Evolutionary conservation across 495 filamentous ascomycete genomes (phyloP).

Genomic region (Hypomontagnella submonticulosa): DNA sequence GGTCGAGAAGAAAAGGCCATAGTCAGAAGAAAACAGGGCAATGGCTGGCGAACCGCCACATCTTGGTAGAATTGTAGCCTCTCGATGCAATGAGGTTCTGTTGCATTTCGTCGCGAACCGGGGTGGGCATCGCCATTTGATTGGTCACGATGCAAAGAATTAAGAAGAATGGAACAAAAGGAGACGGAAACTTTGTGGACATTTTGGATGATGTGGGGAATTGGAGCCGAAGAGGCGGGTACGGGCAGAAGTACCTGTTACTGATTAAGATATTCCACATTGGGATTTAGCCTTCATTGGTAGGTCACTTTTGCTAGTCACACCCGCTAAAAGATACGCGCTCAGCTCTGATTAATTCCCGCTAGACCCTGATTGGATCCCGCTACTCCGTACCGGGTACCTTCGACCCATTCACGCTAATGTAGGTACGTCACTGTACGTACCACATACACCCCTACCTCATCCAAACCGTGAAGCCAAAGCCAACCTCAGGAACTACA

Average conservation of each 20-base stretch:
- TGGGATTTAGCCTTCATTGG: background rate
- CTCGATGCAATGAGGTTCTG: constrained; percentile 38
- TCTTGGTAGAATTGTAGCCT: constrained; percentile 31
- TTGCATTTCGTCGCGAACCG: constrained; percentile 34
- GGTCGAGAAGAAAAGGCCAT: constrained; percentile 12
- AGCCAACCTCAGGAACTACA: constrained; percentile 11
- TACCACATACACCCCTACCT: constrained; percentile 4
- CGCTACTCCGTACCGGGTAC: constrained; percentile 22
- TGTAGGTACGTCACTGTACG: background rate
- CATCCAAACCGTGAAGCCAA: constrained; percentile 7
- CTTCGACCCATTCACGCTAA: background rate
- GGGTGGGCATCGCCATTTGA: constrained; percentile 33
- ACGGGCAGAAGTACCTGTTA: constrained; percentile 11
- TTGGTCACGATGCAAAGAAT: constrained; percentile 46
- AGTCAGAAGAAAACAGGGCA: constrained; percentile 13
- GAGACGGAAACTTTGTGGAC: constrained; percentile 4
- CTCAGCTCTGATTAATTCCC: constrained; percentile 11
- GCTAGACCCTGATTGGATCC: constrained; percentile 19
- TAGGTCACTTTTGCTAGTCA: constrained; percentile 16
- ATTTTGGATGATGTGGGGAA: constrained; percentile 30
- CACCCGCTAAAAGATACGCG: constrained; percentile 12
- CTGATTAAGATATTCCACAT: background rate
- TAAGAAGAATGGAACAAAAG: constrained; percentile 27
- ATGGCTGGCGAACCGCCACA: constrained; percentile 32
- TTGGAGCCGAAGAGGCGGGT: constrained; percentile 17